These are phyloP conservation scores for Kwoniella bestiolae DNA, from an alignment of 768 basidiomycete species.

Conservation along the genomic window DNA sequence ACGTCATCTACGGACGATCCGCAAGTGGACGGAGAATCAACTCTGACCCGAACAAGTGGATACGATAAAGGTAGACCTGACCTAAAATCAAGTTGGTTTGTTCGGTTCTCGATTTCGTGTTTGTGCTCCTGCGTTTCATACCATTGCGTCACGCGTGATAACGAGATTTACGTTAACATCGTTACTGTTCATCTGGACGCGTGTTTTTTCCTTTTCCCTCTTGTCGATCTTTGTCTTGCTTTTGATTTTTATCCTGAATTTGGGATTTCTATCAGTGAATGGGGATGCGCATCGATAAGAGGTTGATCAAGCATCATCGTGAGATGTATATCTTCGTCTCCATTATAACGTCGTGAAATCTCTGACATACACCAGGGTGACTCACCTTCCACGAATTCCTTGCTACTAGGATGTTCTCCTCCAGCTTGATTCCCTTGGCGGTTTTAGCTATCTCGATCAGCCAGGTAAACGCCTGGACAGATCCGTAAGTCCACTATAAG, in stretches of 20 bases:
- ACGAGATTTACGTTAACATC: constrained; percentile 3
- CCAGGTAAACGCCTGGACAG: constrained; percentile 5
- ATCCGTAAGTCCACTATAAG: constrained; percentile 15
- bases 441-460: neutral
- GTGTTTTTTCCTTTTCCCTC: neutral
- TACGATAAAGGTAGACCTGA: neutral
- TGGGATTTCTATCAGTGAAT: neutral
- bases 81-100: too few species aligned
- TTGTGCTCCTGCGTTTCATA: neutral
- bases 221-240: constrained; percentile 13
- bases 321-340: too few species aligned
- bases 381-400: neutral
- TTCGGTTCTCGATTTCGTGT: too few species aligned
- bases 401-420: neutral
- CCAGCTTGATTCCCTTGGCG: neutral
- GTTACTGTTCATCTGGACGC: neutral
- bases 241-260: neutral
- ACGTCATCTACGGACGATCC: too few species aligned
- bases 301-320: neutral
- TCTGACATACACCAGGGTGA: too few species aligned
- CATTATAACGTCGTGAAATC: too few species aligned
- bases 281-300: neutral
- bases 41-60: neutral
- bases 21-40: too few species aligned
- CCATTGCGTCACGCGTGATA: neutral